Conservation (phyloP, 2,329 filamentous ascomycete species). For the Fusarium mexicanum region DNA sequence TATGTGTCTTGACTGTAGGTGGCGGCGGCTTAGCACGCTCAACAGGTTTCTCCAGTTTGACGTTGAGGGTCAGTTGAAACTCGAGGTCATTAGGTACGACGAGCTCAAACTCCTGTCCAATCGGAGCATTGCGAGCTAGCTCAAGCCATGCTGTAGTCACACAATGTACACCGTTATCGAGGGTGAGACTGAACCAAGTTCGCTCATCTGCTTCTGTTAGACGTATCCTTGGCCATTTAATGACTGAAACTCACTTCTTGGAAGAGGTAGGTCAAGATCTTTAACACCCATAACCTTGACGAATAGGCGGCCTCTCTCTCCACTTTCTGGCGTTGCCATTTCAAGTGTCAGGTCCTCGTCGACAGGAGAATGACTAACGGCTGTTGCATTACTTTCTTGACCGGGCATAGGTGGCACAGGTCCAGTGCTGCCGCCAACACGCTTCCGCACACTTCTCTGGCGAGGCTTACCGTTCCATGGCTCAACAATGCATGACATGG, state of each 20-base stretch:
- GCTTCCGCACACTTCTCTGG: constrained; percentile 70
- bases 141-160: constrained; percentile 97
- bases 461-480: constrained; percentile 90
- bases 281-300: constrained; percentile 99
- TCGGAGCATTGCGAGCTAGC: constrained; percentile 88
- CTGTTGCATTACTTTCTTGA: constrained; percentile 80
- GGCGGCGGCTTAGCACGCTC: constrained; percentile 63
- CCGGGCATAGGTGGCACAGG: constrained; percentile 86
- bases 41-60: constrained; percentile 87
- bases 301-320: constrained; percentile 89
- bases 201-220: constrained; percentile 73
- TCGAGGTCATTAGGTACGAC: constrained; percentile 98
- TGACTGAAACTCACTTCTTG: constrained; percentile 75
- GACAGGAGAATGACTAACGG: constrained; percentile 69
- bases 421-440: constrained; percentile 57
- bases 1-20: constrained; percentile 69
- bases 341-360: constrained; percentile 74
- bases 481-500: constrained; percentile 95
- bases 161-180: constrained; percentile 98
- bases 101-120: constrained; percentile 97
- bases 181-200: constrained; percentile 92
- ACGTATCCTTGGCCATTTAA: background rate
- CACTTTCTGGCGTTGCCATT: constrained; percentile 74
- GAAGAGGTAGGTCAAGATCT: constrained; percentile 89
- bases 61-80: constrained; percentile 96